Evolutionary conservation across 2,329 filamentous ascomycete species (phyloP).

Genomic region (Chaetoscypha palmicola): DNA sequence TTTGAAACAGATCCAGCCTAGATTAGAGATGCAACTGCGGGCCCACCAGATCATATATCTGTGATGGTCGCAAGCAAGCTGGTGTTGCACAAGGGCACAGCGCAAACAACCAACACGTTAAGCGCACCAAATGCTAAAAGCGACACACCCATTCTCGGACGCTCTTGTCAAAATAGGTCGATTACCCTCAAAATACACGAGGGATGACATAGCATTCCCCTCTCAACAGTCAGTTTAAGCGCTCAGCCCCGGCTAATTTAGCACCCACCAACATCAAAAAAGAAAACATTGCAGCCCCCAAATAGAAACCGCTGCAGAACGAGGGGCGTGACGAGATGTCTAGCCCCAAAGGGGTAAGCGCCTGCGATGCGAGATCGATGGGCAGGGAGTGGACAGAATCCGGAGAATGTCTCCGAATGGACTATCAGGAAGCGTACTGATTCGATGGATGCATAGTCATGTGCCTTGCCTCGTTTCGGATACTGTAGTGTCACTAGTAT

Average conservation of each 20-base stretch:
- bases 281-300: conserved; percentile 3
- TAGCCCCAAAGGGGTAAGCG: neutral
- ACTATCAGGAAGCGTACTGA: too few relatives aligned
- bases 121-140: conserved; percentile 1
- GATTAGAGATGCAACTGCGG: too few relatives aligned
- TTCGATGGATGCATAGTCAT: too few relatives aligned
- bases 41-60: too few relatives aligned
- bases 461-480: too few relatives aligned
- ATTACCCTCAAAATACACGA: neutral
- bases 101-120: neutral
- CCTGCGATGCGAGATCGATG: neutral
- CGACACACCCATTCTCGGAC: neutral
- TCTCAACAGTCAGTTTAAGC: too few relatives aligned
- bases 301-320: neutral
- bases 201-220: too few relatives aligned
- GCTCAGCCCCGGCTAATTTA: neutral
- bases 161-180: neutral
- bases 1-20: too few relatives aligned
- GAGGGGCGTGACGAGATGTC: neutral
- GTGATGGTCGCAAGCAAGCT: too few relatives aligned
- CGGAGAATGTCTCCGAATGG: too few relatives aligned
- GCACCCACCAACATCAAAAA: neutral
- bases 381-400: neutral
- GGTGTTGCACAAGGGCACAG: neutral
- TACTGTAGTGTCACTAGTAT: too few relatives aligned